Evolutionary conservation across 805 yeast species (phyloP), one percentile per base, ranked within the genome.

Genomic region (Teunomyces stri): DNA sequence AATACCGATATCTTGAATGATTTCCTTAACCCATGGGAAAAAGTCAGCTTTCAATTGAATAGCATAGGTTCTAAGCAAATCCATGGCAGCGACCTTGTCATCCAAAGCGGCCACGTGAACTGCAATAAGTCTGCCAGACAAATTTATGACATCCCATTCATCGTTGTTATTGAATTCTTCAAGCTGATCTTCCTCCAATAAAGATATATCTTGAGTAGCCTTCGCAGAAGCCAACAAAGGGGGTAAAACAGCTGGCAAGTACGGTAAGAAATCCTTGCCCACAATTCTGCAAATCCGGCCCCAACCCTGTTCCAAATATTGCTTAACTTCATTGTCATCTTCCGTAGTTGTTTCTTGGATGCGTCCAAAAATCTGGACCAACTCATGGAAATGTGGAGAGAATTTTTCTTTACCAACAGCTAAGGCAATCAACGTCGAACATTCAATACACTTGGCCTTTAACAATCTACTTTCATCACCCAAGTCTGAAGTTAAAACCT

Each of bases 381-480:
- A 69, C 56, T 87, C 89, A 51, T 78, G 80, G 42, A 87, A 82
- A 58, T 88, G 86, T 20, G 88, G 83, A 15, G 80, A 68, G 63
- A 94, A 92, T 62, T 86, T 88, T 56, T 90, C 96, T 60, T 84
- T 85, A 18, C 98, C 98, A 25, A 94, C 98, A 12, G 99, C 98
- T 39, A 84, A 74, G 0, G 97, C 97, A 62, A 94, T 90, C 58
- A 94, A 75, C 1, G 98, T 88, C 6, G 97, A 84, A 69, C 99
- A 94, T 69, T 94, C 99, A 54, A 94, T 88, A 58, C 97, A 88
- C 67, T 91, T 92, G 18, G 96, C 98, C 63, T 87, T 88, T 54
- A 94, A 74, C 46, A 85, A 69, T 53, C 94, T 79, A 64, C 85
- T 84, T 57, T 87, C 95, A 39, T 80, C 80, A 33, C 89, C 92